Conservation (phyloP, 2,329 filamentous ascomycete species). For the Ciborinia camelliae region DNA sequence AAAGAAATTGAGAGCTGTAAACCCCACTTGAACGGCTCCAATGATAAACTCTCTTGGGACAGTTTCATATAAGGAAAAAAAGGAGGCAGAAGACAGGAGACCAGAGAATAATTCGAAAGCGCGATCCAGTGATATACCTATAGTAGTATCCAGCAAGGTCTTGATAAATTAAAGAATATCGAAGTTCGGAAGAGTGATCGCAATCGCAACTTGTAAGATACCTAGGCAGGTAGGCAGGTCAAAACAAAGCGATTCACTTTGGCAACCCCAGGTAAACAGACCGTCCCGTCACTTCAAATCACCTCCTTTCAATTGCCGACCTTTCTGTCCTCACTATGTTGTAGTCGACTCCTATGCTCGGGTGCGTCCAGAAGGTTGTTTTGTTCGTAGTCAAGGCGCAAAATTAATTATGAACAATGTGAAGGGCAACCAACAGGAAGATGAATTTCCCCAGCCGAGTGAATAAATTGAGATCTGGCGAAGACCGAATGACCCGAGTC, state of each 20-base stretch:
- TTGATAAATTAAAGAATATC: neutral
- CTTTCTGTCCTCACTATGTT: neutral
- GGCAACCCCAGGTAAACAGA: neutral
- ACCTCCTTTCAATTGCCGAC: neutral
- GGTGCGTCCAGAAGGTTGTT: neutral
- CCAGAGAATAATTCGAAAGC: neutral
- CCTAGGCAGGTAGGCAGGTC: too few relatives aligned
- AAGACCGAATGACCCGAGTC: neutral
- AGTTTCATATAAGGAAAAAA: neutral
- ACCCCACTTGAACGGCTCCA: neutral
- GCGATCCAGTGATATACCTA: neutral
- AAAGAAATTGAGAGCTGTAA: neutral
- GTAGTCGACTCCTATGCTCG: neutral
- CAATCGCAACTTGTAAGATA: too few relatives aligned
- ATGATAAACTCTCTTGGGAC: neutral
- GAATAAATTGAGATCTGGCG: neutral
- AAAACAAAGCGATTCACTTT: neutral
- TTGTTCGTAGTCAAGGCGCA: neutral
- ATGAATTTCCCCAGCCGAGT: neutral
- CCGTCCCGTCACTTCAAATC: neutral
- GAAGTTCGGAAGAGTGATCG: neutral
- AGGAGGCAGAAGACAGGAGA: neutral
- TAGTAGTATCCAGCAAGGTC: slow-evolving; percentile 9
- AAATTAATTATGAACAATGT: neutral
- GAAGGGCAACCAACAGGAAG: neutral